Base-by-base conservation (phyloP, 805 yeast genomes). In the Candida ascalaphidarum region DNA sequence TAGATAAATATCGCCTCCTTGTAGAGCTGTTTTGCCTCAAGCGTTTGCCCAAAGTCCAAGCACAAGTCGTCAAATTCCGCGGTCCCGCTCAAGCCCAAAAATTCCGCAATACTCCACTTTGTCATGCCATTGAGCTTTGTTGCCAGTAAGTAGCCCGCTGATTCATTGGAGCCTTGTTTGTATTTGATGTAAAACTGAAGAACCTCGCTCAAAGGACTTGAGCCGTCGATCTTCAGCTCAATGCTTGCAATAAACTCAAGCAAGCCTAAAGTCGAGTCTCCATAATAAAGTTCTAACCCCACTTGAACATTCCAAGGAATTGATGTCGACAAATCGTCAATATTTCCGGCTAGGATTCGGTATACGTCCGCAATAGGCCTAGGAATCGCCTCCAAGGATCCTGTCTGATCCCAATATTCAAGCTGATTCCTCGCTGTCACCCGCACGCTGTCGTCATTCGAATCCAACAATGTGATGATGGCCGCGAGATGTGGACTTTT, bases 401-500 rank as follows among this genome's bases (percentile, higher is more conserved):
- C 59, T 5, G 56, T 54, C 3, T 61, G 57, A 17, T 50, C 49
- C 96, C 96, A 88, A 21, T 68, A 71, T 2, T 58, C 53, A 14
- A 89, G 51, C 52, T 86, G 96, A 19, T 51, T 50, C 5, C 46
- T 37, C 0, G 96, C 88, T 29, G 74, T 59, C 1, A 43, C 43
- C 27, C 63, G 61, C 3, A 81, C 77, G 2, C 65, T 61, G 1
- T 65, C 65, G 39, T 78, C 81, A 40, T 80, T 78, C 0, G 92
- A 77, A 19, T 83, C 94, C 6, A 81, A 48, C 23, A 81, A 55
- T 0, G 95, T 68, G 9, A 89, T 50, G 16, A 84, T 44, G 0
- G 73, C 74, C 0, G 95, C 75, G 12, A 89, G 52, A 48, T 88
- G 95, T 4, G 69, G 54, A 42, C 82, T 81, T 7, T 67, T 65